Percentiles rank a stretch among this genome's conserved stretches.
phyloP scores from a whole-genome alignment of 352 stramenopile genomes.

The Phytophthora citricola region DNA sequence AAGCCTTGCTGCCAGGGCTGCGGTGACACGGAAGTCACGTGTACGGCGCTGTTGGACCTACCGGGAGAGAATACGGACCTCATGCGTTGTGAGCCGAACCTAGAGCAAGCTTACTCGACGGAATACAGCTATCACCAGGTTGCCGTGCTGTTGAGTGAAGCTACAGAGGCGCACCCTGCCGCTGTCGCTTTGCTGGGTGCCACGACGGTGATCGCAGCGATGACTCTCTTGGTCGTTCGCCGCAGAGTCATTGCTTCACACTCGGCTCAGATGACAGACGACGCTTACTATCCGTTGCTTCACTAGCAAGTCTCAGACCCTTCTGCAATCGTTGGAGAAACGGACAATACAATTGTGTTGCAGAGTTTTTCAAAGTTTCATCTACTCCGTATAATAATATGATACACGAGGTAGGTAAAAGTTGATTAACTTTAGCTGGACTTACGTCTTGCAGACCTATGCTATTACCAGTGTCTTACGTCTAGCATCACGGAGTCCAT shows the following conservation, averaged over 20 bases:
- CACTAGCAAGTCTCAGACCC: constrained; percentile 32
- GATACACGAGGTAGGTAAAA: no score
- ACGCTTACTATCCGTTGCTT: constrained; percentile 72
- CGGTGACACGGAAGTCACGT: constrained; percentile 32
- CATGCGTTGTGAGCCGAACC: constrained; percentile 53
- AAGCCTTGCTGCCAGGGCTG: constrained; percentile 60
- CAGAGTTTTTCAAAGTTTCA: no score
- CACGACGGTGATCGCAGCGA: constrained; percentile 53
- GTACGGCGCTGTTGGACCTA: constrained; percentile 54
- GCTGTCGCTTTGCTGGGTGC: constrained; percentile 41
- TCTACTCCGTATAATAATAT: no score
- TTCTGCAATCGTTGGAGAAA: no score
- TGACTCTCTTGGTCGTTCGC: constrained; percentile 63
- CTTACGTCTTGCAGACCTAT: no score
- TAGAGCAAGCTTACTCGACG: constrained; percentile 23
- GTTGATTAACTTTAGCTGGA: no score
- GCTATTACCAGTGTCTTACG: no score
- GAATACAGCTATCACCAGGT: constrained; percentile 21
- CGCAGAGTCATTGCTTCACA: constrained; percentile 21
- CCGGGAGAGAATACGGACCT: constrained; percentile 40
- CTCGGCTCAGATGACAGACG: constrained; percentile 34
- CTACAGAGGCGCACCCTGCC: constrained; percentile 35
- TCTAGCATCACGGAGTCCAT: no score
- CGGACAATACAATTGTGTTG: no score
- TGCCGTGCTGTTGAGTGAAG: constrained; percentile 33